These are phyloP conservation scores for Globisporangium takayamanum DNA, from an alignment of 352 stramenopile genomes.

Conservation along the genomic window DNA sequence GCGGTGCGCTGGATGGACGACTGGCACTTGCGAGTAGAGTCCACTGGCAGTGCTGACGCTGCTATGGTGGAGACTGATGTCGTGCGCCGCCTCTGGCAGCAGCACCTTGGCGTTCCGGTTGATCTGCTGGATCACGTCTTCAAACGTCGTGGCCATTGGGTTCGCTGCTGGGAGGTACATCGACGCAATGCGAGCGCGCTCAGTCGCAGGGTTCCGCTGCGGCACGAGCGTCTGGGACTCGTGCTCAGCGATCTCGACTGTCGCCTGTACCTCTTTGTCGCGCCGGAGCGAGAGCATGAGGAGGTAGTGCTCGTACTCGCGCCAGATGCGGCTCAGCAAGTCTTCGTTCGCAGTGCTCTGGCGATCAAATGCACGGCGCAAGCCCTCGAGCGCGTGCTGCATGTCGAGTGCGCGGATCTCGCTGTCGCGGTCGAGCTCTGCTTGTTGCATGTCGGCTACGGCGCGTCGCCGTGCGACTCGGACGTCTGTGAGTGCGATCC, in stretches of 20 bases:
- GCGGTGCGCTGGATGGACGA: conserved; percentile 4
- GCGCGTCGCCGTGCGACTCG: conserved; percentile 16
- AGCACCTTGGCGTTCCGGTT: conserved; percentile 37
- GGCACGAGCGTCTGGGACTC: conserved; percentile 55
- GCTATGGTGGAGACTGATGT: conserved; percentile 17
- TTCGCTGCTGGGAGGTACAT: conserved; percentile 37
- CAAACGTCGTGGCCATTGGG: conserved; percentile 14
- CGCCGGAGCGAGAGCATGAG: conserved; percentile 54
- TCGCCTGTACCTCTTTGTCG: conserved; percentile 57
- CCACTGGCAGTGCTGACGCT: neutral
- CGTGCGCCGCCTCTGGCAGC: conserved; percentile 33
- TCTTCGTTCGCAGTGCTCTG: conserved; percentile 48
- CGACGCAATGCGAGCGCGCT: conserved; percentile 38
- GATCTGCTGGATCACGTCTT: conserved; percentile 57
- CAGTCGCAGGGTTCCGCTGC: conserved; percentile 57
- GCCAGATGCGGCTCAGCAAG: conserved; percentile 43
- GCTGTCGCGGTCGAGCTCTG: conserved; percentile 39
- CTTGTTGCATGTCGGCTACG: conserved; percentile 20
- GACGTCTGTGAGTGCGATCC: conserved; percentile 16
- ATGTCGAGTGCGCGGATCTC: conserved; percentile 38
- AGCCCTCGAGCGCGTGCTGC: conserved; percentile 26
- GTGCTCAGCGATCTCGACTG: conserved; percentile 26
- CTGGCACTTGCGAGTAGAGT: neutral
- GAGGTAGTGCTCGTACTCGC: conserved; percentile 49
- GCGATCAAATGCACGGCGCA: conserved; percentile 45